These are phyloP conservation scores for Clarireedia paspali DNA, from an alignment of 2,329 filamentous ascomycete species.

Conservation along the genomic window DNA sequence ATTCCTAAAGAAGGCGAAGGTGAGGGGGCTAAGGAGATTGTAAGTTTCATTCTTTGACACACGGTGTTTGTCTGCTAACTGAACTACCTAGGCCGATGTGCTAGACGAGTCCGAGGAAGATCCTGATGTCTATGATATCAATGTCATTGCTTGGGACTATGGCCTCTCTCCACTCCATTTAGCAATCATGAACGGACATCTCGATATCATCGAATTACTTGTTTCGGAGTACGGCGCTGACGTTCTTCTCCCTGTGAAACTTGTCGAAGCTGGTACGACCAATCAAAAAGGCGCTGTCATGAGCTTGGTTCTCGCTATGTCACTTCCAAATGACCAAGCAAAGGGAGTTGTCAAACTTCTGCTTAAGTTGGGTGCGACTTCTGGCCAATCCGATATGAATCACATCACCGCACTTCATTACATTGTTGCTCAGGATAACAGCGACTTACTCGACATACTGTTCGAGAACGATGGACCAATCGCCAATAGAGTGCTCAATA, in stretches of 20 bases:
- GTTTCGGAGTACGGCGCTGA: slow-evolving; percentile 72
- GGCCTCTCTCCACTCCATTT: slow-evolving; percentile 69
- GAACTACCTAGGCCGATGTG: slow-evolving; percentile 33
- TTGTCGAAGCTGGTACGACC: slow-evolving; percentile 24
- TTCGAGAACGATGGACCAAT: slow-evolving; percentile 51
- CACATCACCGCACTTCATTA: slow-evolving; percentile 60
- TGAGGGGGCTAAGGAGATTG: slow-evolving; percentile 24
- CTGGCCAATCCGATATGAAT: slow-evolving; percentile 61
- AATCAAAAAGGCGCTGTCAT: slow-evolving; percentile 53
- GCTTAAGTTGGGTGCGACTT: slow-evolving; percentile 63
- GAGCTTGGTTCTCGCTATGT: slow-evolving; percentile 59
- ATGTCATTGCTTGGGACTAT: slow-evolving; percentile 73
- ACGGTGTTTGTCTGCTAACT: slow-evolving; percentile 30
- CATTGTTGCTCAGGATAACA: slow-evolving; percentile 45
- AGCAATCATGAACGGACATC: slow-evolving; percentile 67
- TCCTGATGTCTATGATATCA: slow-evolving; percentile 73
- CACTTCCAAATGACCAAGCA: slow-evolving; percentile 55
- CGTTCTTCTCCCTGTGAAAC: slow-evolving; percentile 64
- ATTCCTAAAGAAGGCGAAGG: slow-evolving; percentile 43
- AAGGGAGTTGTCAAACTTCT: slow-evolving; percentile 57
- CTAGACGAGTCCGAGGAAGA: slow-evolving; percentile 54
- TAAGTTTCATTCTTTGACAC: slow-evolving; percentile 38
- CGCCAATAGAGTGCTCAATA: slow-evolving; percentile 57
- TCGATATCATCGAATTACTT: slow-evolving; percentile 59
- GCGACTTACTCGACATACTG: slow-evolving; percentile 41